These are phyloP conservation scores for Neurospora intermedia DNA, from an alignment of 495 filamentous ascomycete genomes.

Conservation along the genomic window DNA sequence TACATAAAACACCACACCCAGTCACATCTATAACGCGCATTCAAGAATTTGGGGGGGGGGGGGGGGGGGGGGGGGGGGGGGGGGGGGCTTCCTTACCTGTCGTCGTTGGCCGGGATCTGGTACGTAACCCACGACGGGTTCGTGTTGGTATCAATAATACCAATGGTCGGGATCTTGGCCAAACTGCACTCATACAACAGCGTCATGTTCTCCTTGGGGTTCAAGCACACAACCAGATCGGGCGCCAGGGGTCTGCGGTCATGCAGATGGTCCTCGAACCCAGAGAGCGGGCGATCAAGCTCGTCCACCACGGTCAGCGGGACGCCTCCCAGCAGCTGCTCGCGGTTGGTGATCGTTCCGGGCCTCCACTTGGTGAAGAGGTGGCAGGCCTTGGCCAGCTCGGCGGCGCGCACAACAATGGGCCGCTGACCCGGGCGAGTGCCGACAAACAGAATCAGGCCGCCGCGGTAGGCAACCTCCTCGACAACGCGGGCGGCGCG, in stretches of 20 bases:
- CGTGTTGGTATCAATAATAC: conserved; percentile 85
- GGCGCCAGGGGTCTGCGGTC: conserved; percentile 60
- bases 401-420: conserved; percentile 68
- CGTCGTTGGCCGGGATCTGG: conserved; percentile 92
- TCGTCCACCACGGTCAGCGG: conserved; percentile 59
- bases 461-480: conserved; percentile 72
- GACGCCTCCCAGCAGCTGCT: conserved; percentile 67
- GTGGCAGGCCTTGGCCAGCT: conserved; percentile 70
- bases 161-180: conserved; percentile 86
- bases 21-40: background rate
- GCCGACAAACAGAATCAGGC: conserved; percentile 83
- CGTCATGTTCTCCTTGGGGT: conserved; percentile 84
- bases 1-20: background rate
- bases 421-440: conserved; percentile 69
- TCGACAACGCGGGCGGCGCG: conserved; percentile 83
- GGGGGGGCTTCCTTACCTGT: conserved; percentile 48
- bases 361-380: conserved; percentile 92
- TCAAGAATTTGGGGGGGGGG: background rate
- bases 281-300: conserved; percentile 52
- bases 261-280: conserved; percentile 52
- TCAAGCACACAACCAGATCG: conserved; percentile 86
- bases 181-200: conserved; percentile 83
- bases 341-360: conserved; percentile 83
- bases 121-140: conserved; percentile 94
- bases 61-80: conserved; percentile 1